phyloP scores from a whole-genome alignment of 768 basidiomycete species.

The Pleurotus pulmonarius region DNA sequence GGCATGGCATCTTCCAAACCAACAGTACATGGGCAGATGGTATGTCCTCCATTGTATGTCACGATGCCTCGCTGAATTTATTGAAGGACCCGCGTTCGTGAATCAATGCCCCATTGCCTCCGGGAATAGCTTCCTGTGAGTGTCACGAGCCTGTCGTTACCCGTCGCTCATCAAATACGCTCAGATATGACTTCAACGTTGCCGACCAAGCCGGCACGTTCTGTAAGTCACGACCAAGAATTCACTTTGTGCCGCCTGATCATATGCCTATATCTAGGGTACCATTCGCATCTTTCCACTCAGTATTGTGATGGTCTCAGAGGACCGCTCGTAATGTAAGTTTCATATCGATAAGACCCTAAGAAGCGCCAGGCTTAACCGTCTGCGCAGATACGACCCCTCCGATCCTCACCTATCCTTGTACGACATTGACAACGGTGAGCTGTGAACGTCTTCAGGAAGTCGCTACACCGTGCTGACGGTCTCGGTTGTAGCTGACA shows the following conservation, averaged over 20 bases:
- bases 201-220: conserved; percentile 26
- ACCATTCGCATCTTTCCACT: conserved; percentile 31
- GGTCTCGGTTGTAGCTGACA: conserved; percentile 25
- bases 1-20: conserved; percentile 47
- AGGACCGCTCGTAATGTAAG: background rate
- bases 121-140: conserved; percentile 31
- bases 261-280: conserved; percentile 12
- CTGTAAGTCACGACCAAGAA: conserved; percentile 12
- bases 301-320: conserved; percentile 38
- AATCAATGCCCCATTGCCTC: conserved; percentile 49
- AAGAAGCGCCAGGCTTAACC: background rate
- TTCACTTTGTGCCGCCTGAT: background rate
- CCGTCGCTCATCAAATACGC: no score
- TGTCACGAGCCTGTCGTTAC: background rate
- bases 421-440: conserved; percentile 22
- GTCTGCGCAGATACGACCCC: conserved; percentile 21
- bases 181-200: conserved; percentile 31
- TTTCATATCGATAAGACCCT: background rate
- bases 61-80: background rate
- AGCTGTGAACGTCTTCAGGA: background rate
- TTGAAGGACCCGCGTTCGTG: conserved; percentile 15
- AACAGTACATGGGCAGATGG: conserved; percentile 32
- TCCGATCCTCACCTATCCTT: conserved; percentile 18
- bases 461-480: background rate
- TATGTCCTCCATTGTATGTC: background rate